A percentile compares a stretch with the other conserved stretches of the same genome.
Conservation (phyloP, 805 yeast genomes). For the Monosporozyma solicola region DNA sequence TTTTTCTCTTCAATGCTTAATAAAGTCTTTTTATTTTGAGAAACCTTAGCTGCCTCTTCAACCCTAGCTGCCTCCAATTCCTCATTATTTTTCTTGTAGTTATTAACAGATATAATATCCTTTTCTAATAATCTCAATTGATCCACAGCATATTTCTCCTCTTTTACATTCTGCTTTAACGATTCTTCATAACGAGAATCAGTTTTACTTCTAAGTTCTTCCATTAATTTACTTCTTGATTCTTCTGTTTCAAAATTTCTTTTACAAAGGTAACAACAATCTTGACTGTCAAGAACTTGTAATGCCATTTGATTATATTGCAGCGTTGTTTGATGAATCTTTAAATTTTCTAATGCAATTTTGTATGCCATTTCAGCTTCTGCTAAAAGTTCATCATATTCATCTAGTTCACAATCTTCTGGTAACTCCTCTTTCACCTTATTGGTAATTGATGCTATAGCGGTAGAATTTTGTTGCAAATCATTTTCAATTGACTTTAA, state of each 20-base stretch:
- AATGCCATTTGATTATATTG: constrained; percentile 65
- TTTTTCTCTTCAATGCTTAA: constrained; percentile 23
- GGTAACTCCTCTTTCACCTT: constrained; percentile 28
- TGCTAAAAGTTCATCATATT: constrained; percentile 41
- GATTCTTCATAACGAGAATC: constrained; percentile 28
- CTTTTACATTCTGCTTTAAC: constrained; percentile 27
- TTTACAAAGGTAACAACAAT: constrained; percentile 65
- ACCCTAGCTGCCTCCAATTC: constrained; percentile 8
- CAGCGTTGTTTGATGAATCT: constrained; percentile 59
- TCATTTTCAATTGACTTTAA: constrained; percentile 8
- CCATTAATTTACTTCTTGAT: constrained; percentile 18
- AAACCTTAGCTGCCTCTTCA: constrained; percentile 7
- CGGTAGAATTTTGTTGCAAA: constrained; percentile 6
- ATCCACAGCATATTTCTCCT: constrained; percentile 27
- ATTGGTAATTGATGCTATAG: constrained; percentile 9
- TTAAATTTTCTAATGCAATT: constrained; percentile 53
- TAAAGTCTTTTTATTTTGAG: background rate
- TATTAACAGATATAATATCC: constrained; percentile 13
- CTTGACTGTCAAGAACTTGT: constrained; percentile 45
- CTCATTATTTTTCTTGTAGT: constrained; percentile 4
- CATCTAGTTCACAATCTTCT: constrained; percentile 36
- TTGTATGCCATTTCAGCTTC: constrained; percentile 57
- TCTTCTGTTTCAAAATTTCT: constrained; percentile 45
- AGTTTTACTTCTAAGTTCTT: constrained; percentile 25
- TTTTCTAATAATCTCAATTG: constrained; percentile 16